Evolutionary conservation across 2,329 filamentous ascomycete species (phyloP), one percentile per base, ranked within the genome.

Genomic region (Aspergillus aculeatinus): DNA sequence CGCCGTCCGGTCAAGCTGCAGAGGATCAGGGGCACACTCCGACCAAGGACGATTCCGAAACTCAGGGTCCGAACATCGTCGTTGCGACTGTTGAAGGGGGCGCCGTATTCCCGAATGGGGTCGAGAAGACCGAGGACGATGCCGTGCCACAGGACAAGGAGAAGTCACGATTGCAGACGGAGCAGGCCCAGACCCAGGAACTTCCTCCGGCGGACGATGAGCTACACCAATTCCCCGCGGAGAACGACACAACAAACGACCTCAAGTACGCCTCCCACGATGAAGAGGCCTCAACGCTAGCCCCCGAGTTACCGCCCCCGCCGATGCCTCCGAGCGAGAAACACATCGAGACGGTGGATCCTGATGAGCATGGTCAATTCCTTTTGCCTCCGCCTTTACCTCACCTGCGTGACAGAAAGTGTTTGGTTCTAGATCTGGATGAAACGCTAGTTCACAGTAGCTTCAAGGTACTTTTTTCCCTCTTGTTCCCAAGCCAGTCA

Each of bases 401-500:
- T 27, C 88, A 91, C 68, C 87, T 95, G 69, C 87, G 89, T 76
- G 92, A 92, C 29, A 89, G 91, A 72, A 99, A 99, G 77, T 99
- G 95, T 70, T 81, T 99, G 47, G 94, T 99, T 19, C 83, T 99
- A 50, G 95, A 99, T 80, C 81, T 99, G 62, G 95, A 99, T 68
- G 95, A 99, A 77, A 99, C 95, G 1, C 80, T 99, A 55, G 95
- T 99, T 25, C 95, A 99, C 80, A 98, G 95, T 76, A 98, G 95
- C 68, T 99, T 99, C 80, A 99, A 99, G 86, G 94, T 96, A 78
- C 67, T 81, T 67, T 57, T 31, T 54, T 5, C 33, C 14, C 29
- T 39, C 19, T 12, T 23, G 23, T 23, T 23, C 4, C 3, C 12
- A 7, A 9, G 27, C 33, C 27, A 54, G 9, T 51, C 57, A n/a